Base-by-base conservation (phyloP, 2,329 filamentous ascomycete genomes). In the Sarocladium kiliense region DNA sequence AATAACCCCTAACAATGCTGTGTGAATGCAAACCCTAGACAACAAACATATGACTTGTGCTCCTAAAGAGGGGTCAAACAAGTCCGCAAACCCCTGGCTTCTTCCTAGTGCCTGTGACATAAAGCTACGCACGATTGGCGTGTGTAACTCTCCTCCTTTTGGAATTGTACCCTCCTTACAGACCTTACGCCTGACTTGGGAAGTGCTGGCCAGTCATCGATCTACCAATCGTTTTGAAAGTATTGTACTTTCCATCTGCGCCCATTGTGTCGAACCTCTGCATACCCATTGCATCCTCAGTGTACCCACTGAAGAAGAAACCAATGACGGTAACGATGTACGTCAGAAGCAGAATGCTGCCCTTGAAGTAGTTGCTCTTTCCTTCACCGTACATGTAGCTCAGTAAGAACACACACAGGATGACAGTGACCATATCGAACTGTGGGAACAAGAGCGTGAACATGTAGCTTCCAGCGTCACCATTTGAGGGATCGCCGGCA, bases 331-430 rank as follows among this genome's bases (percentile, higher is more conserved):
- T 91, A 26, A 97, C 94, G 23, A 97, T 72, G 69, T 99, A 99
- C 32, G 90, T 94, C 53, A 99, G 77, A 60, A 97, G 85, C 54
- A 99, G 78, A 63, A 97, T 97, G 61, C 90, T 96, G 53, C 94
- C 94, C 76, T 99, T 99, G 84, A 99, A 99, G 73, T 99, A 99
- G 72, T 99, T 99, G 77, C 92, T 97, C 83, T 99, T 99, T 39
- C 94, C 94, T 74, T 99, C 94, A 53, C 93, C 90, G 64, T 97
- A 96, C 78, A 99, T 93, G 77, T 97, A 96, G 65, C 91, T 96
- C 61, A 99, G 84, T 56, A 99, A 76, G 75, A 99, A 96, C 18
- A 99, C 91, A 65, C 93, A 97, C 16, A 99, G 75, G 57, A 97
- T 96, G 16, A 97, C 91, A 0, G 90, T 96, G 12, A 97, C 87